These are phyloP conservation scores for Coemansia sp. DNA, from an alignment of 192 early-diverging fungal genomes.

Conservation along the genomic window DNA sequence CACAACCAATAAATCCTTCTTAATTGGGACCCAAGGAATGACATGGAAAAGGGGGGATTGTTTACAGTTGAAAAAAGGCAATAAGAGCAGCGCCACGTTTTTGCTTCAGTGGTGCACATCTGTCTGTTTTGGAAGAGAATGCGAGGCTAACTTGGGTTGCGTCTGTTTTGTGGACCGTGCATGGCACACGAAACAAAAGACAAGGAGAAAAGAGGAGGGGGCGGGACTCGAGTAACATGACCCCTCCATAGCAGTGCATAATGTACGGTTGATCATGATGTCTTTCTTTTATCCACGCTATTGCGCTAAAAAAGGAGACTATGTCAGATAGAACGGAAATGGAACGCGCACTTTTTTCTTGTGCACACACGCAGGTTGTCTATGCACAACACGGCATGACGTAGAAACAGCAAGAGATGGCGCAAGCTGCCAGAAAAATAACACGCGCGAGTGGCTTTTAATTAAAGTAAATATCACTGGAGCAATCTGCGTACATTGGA, in stretches of 20 bases:
- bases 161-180: background rate
- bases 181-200: background rate
- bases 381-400: background rate
- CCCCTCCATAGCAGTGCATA: background rate
- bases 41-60: background rate
- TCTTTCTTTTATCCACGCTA: background rate
- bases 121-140: background rate
- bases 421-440: background rate
- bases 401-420: background rate
- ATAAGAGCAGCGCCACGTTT: background rate
- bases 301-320: background rate
- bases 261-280: background rate
- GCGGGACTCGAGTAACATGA: conserved; percentile 3
- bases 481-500: background rate
- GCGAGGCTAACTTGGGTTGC: background rate
- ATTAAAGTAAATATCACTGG: background rate
- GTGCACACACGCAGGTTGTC: background rate
- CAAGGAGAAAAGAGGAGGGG: background rate
- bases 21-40: background rate
- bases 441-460: background rate
- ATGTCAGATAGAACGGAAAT: background rate
- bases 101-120: background rate
- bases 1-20: background rate
- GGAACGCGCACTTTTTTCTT: background rate
- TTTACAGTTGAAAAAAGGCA: background rate